These are phyloP conservation scores for Ophiocordyceps camponoti-saundersi DNA, from an alignment of 2,329 filamentous ascomycete genomes.

Conservation along the genomic window DNA sequence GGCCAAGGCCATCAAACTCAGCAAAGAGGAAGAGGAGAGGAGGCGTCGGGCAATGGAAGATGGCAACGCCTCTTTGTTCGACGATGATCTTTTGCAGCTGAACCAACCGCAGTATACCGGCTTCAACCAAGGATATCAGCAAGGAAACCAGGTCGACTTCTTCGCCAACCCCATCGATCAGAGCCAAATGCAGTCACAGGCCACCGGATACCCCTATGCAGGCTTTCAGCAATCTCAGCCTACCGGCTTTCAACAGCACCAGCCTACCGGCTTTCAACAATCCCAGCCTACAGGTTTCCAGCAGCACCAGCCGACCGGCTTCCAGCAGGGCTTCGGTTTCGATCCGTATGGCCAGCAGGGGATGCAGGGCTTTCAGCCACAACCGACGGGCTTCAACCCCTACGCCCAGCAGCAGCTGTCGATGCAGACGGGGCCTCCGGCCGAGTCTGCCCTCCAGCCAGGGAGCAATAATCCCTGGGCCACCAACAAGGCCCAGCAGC, in stretches of 20 bases:
- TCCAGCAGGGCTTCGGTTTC: slow-evolving; percentile 49
- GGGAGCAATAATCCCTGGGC: slow-evolving; percentile 95
- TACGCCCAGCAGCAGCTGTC: slow-evolving; percentile 28
- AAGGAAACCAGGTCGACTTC: slow-evolving; percentile 92
- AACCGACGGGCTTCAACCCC: slow-evolving; percentile 37
- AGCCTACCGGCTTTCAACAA: slow-evolving; percentile 24
- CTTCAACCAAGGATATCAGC: slow-evolving; percentile 94
- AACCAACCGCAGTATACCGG: slow-evolving; percentile 64
- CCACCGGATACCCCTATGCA: slow-evolving; percentile 54
- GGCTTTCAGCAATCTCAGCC: slow-evolving; percentile 29
- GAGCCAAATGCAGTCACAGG: slow-evolving; percentile 58
- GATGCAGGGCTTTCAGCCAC: slow-evolving; percentile 28
- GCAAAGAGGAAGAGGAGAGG: slow-evolving; percentile 84
- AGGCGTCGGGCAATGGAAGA: slow-evolving; percentile 76
- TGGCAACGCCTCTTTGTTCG: slow-evolving; percentile 76
- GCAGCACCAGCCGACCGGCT: slow-evolving; percentile 34
- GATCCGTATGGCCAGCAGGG: slow-evolving; percentile 46
- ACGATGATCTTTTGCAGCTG: slow-evolving; percentile 48
- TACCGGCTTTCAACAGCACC: slow-evolving; percentile 41
- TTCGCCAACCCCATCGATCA: slow-evolving; percentile 84
- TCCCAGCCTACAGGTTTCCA: slow-evolving; percentile 20
- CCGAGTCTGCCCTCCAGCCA: slow-evolving; percentile 49
- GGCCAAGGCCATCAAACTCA: slow-evolving; percentile 86
- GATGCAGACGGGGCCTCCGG: slow-evolving; percentile 17
- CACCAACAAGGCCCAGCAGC: slow-evolving; percentile 37